A percentile compares a stretch with the other conserved stretches of the same genome.
phyloP scores from a whole-genome alignment of 768 basidiomycete genomes.

The Hortiboletus flavorubellus region DNA sequence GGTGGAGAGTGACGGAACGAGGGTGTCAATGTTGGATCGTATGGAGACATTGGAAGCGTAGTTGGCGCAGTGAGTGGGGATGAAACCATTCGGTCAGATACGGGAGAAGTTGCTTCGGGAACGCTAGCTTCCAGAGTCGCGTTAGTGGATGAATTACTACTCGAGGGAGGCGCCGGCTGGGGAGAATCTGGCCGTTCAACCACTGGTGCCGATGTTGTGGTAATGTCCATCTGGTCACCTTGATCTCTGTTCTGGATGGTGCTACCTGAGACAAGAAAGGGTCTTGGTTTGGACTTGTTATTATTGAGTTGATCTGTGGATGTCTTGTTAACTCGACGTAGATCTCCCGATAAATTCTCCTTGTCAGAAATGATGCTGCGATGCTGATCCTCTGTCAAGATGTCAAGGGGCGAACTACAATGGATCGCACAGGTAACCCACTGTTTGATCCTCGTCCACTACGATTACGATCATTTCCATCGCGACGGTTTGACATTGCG shows the following conservation, averaged over 20 bases:
- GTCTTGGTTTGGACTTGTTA: slow-evolving; percentile 20
- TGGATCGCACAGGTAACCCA: slow-evolving; percentile 35
- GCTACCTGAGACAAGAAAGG: slow-evolving; percentile 19
- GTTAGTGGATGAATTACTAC: background rate
- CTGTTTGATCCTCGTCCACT: slow-evolving; percentile 60
- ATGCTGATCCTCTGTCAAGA: slow-evolving; percentile 59
- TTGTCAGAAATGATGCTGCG: slow-evolving; percentile 36
- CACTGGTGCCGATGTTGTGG: slow-evolving; percentile 22
- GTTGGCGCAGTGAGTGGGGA: slow-evolving; percentile 27
- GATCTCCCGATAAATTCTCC: slow-evolving; percentile 32
- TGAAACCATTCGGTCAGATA: slow-evolving; percentile 8
- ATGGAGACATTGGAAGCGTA: slow-evolving; percentile 63
- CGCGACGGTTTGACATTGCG: slow-evolving; percentile 83
- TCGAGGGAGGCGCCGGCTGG: slow-evolving; percentile 17
- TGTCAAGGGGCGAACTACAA: slow-evolving; percentile 19
- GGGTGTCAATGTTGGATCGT: slow-evolving; percentile 70
- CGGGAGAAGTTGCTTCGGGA: slow-evolving; percentile 1
- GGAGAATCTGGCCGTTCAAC: slow-evolving; percentile 27
- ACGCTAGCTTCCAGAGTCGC: background rate
- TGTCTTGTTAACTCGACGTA: slow-evolving; percentile 27
- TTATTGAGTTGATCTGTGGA: slow-evolving; percentile 15
- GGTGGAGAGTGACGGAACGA: slow-evolving; percentile 77
- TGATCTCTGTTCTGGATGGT: slow-evolving; percentile 11
- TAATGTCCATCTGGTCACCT: slow-evolving; percentile 11
- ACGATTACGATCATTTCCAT: slow-evolving; percentile 60